Percentiles rank a stretch among this genome's conserved stretches.
These are phyloP conservation scores for Penicillium hesseltinei DNA, from an alignment of 2,329 filamentous ascomycete species.

Conservation along the genomic window DNA sequence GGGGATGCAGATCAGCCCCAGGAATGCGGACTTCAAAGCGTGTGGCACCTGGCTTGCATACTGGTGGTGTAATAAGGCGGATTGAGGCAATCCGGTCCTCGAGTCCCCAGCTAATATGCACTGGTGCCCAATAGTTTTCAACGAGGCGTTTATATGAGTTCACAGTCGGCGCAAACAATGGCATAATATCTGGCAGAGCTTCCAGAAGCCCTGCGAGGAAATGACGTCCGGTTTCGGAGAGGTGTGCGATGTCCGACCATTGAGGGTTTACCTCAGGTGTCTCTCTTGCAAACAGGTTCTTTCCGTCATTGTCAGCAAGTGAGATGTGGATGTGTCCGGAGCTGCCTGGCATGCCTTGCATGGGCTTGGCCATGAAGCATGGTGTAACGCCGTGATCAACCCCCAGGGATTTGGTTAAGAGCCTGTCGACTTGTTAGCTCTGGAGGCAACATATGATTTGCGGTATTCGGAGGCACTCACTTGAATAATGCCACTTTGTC, in stretches of 20 bases:
- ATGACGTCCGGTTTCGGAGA: conserved; percentile 87
- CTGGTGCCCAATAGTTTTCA: conserved; percentile 97
- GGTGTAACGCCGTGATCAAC: conserved; percentile 84
- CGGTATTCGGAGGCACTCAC: conserved; percentile 36
- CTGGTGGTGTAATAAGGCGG: conserved; percentile 79
- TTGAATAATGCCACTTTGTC: conserved; percentile 90
- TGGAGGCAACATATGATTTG: neutral
- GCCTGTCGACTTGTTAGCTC: conserved; percentile 42
- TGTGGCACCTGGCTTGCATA: conserved; percentile 67
- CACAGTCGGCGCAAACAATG: conserved; percentile 83
- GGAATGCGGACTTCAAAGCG: conserved; percentile 27
- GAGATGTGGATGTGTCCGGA: conserved; percentile 93
- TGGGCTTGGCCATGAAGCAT: conserved; percentile 97
- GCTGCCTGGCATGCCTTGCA: conserved; percentile 84
- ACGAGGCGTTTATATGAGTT: conserved; percentile 97
- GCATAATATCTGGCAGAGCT: conserved; percentile 91
- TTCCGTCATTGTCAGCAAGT: conserved; percentile 70
- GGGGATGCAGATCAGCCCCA: conserved; percentile 84
- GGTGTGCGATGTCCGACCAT: conserved; percentile 70
- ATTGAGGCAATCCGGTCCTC: conserved; percentile 91
- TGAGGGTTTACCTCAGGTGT: conserved; percentile 65
- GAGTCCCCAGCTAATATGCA: conserved; percentile 92
- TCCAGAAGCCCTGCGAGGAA: conserved; percentile 87
- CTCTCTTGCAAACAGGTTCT: conserved; percentile 77
- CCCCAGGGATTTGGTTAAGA: conserved; percentile 82